phyloP scores from a whole-genome alignment of 2,329 filamentous ascomycete genomes.

The Coniella lustricola region DNA sequence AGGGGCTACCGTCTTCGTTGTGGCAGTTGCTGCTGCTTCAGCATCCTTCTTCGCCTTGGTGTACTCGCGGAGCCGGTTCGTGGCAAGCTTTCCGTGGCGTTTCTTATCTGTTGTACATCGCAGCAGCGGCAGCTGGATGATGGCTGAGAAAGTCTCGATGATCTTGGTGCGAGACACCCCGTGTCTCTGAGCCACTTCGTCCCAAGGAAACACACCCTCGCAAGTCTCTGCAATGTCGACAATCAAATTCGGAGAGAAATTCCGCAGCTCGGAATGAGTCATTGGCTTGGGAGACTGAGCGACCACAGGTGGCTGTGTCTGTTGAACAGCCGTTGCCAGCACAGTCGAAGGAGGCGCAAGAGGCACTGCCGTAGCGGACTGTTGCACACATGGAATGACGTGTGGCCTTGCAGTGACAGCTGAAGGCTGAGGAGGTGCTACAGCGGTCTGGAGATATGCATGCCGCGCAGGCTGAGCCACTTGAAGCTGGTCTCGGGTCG shows the following conservation, averaged over 20 bases:
- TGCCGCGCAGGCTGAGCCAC: background rate
- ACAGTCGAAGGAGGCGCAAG: background rate
- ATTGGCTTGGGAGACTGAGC: constrained; percentile 16
- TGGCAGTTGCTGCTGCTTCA: background rate
- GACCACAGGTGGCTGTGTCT: background rate
- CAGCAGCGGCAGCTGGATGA: constrained; percentile 41
- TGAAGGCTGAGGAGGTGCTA: background rate
- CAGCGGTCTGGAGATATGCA: background rate
- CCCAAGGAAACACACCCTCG: constrained; percentile 38
- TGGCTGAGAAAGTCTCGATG: constrained; percentile 39
- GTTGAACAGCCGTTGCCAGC: background rate
- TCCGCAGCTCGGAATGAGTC: constrained; percentile 24
- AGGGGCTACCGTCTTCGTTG: background rate
- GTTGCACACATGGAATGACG: background rate
- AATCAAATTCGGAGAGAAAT: constrained; percentile 32
- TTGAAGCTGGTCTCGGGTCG: background rate
- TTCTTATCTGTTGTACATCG: constrained; percentile 38
- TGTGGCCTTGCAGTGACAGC: background rate
- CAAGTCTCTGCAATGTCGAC: constrained; percentile 44
- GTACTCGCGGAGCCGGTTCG: constrained; percentile 35
- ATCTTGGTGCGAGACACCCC: constrained; percentile 35
- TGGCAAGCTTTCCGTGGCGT: constrained; percentile 34
- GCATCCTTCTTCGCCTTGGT: constrained; percentile 30
- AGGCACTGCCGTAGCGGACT: background rate
- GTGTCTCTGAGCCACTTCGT: constrained; percentile 38